A percentile compares a stretch with the other conserved stretches of the same genome.
Conservation (phyloP, 1,139 yeast species). For the Geotrichum candidum region DNA sequence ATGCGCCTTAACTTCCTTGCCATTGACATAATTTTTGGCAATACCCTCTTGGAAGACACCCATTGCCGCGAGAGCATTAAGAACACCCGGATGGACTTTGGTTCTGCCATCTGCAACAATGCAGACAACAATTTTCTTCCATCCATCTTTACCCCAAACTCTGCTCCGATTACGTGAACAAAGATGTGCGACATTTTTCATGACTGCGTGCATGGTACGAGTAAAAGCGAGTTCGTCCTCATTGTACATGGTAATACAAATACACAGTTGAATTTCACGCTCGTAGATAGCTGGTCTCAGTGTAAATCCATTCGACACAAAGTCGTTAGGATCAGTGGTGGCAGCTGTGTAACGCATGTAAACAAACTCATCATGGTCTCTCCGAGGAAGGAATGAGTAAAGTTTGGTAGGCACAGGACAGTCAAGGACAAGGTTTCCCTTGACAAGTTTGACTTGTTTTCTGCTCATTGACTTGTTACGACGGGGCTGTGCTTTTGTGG, state of each 20-base stretch:
- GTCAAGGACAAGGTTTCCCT: slow-evolving; percentile 79
- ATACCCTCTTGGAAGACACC: slow-evolving; percentile 96
- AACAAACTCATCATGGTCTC: slow-evolving; percentile 89
- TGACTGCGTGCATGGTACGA: slow-evolving; percentile 87
- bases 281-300: slow-evolving; percentile 77
- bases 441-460: slow-evolving; percentile 60
- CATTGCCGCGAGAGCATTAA: slow-evolving; percentile 82
- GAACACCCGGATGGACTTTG: slow-evolving; percentile 72
- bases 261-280: slow-evolving; percentile 81
- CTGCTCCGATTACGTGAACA: slow-evolving; percentile 76
- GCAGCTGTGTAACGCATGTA: slow-evolving; percentile 95
- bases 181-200: slow-evolving; percentile 83
- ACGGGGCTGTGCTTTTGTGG: slow-evolving; percentile 50
- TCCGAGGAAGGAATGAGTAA: slow-evolving; percentile 67
- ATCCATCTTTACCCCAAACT: slow-evolving; percentile 91
- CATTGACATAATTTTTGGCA: slow-evolving; percentile 88
- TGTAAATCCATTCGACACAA: slow-evolving; percentile 69
- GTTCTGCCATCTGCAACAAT: slow-evolving; percentile 92
- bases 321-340: slow-evolving; percentile 82
- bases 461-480: slow-evolving; percentile 55
- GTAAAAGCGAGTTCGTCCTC: slow-evolving; percentile 86
- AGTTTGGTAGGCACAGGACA: slow-evolving; percentile 90
- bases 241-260: slow-evolving; percentile 93
- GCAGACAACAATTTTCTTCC: slow-evolving; percentile 90
- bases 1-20: slow-evolving; percentile 85